These are phyloP conservation scores for Meira miltonrushii DNA, from an alignment of 1,284 basidiomycete genomes.

Conservation along the genomic window DNA sequence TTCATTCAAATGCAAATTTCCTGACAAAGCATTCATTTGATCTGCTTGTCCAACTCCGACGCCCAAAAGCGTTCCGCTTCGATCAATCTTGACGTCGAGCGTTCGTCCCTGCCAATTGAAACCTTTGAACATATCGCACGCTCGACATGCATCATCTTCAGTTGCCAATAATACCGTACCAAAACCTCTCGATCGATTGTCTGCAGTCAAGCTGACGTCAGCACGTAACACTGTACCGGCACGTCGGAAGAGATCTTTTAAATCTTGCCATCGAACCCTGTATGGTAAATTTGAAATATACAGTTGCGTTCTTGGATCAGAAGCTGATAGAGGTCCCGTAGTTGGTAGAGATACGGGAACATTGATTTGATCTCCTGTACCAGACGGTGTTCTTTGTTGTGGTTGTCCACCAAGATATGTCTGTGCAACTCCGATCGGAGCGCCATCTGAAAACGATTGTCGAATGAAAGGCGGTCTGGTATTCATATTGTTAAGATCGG, in stretches of 20 bases:
- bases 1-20: too few relatives aligned
- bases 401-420: constrained; percentile 5
- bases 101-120: constrained; percentile 51
- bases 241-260: constrained; percentile 53
- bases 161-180: constrained; percentile 50
- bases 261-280: constrained; percentile 53
- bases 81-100: constrained; percentile 44
- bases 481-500: background rate
- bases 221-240: constrained; percentile 54
- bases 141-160: constrained; percentile 51
- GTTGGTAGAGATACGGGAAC: constrained; percentile 10
- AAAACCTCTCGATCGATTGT: constrained; percentile 44
- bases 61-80: constrained; percentile 32
- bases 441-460: constrained; percentile 26
- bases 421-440: background rate
- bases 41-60: background rate
- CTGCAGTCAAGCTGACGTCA: constrained; percentile 51
- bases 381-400: constrained; percentile 15
- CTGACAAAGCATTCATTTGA: too few relatives aligned
- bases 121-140: constrained; percentile 53
- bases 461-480: constrained; percentile 24
- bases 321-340: constrained; percentile 35
- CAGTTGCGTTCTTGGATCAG: constrained; percentile 75
- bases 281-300: constrained; percentile 52
- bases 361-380: constrained; percentile 13